Base-by-base conservation (phyloP, 768 basidiomycete genomes). In the Xerocomus brunneocitrinus region DNA sequence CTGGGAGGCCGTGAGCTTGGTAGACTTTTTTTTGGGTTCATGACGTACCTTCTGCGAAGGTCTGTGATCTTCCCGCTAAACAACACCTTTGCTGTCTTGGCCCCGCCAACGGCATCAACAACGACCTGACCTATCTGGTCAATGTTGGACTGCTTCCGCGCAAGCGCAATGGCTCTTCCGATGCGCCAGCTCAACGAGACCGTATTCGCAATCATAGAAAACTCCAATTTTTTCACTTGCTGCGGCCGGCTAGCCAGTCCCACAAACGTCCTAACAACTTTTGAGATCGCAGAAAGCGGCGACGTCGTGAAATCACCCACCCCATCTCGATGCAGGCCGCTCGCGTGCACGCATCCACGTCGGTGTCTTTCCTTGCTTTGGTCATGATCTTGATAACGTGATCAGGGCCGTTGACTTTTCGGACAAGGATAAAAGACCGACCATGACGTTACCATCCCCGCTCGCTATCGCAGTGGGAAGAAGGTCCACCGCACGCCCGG, bases 111-210 rank as follows among this genome's bases (percentile, higher is more conserved):
- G 9, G 72, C 60, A n/a, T 68, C 65, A 28, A 73, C 70, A 48
- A 73, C 54, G 43, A 67, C 65, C 12, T 63, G 60, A 1, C 71
- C 72, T 6, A 74, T 69, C 45, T 62, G 61, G 51, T 71, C 71
- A 41, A 79, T 65, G 51, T 73, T 69, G 47, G 74, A 80, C 45
- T 68, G 70, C 65, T 76, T 76, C 43, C 79, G 72, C 52, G 78
- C 77, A 4, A 78, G 72, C 6, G 77, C 75, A 14, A 85, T 75
- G 0, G 82, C 82, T 30, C 80, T 72, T 8, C 85, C 85, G 22
- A 86, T 76, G 43, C 79, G 69, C 84, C 85, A 86, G 8, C 79
- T 78, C 62, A 81, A 73, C 22, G 82, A 84, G 10, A 82, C 74
- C 27, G 79, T 81, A 40, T 77, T 79, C 3, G 74, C 70, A 14